Conservation (phyloP, 2,329 filamentous ascomycete genomes). For the Pseudocercospora crystallina region DNA sequence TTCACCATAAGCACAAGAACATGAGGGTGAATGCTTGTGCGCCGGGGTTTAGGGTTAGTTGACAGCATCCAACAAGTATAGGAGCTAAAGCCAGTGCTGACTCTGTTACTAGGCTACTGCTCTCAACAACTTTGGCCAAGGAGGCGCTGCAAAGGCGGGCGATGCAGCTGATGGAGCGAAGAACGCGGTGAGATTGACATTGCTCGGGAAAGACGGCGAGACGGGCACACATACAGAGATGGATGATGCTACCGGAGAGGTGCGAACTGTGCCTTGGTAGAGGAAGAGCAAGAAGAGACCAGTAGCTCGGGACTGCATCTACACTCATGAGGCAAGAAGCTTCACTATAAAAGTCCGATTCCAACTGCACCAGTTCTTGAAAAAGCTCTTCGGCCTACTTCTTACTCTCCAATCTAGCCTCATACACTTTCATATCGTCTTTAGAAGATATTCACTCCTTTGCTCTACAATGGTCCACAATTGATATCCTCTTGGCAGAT, state of each 20-base stretch:
- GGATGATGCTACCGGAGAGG: slow-evolving; percentile 13
- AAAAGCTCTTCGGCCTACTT: too few relatives aligned
- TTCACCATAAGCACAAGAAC: slow-evolving; percentile 6
- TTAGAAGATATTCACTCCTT: too few relatives aligned
- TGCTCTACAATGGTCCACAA: too few relatives aligned
- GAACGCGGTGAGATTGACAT: slow-evolving; percentile 14
- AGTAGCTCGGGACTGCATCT: too few relatives aligned
- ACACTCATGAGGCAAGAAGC: too few relatives aligned
- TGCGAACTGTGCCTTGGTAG: slow-evolving; percentile 17
- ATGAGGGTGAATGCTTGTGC: slow-evolving; percentile 16
- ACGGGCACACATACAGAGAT: slow-evolving; percentile 13
- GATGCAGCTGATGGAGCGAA: slow-evolving; percentile 14
- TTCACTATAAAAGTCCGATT: too few relatives aligned
- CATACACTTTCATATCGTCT: too few relatives aligned
- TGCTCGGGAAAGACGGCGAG: slow-evolving; percentile 18
- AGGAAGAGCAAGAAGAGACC: too few relatives aligned
- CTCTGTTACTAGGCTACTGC: slow-evolving; percentile 4
- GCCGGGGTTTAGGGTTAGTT: slow-evolving; percentile 17
- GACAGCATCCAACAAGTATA: background rate
- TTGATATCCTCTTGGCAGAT: too few relatives aligned
- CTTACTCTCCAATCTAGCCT: too few relatives aligned
- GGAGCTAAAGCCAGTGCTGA: background rate
- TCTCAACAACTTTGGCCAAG: slow-evolving; percentile 15
- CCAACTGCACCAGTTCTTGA: too few relatives aligned
- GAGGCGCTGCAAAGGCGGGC: slow-evolving; percentile 7